phyloP scores from a whole-genome alignment of 768 basidiomycete genomes.

The Pulveroboletus sp. region DNA sequence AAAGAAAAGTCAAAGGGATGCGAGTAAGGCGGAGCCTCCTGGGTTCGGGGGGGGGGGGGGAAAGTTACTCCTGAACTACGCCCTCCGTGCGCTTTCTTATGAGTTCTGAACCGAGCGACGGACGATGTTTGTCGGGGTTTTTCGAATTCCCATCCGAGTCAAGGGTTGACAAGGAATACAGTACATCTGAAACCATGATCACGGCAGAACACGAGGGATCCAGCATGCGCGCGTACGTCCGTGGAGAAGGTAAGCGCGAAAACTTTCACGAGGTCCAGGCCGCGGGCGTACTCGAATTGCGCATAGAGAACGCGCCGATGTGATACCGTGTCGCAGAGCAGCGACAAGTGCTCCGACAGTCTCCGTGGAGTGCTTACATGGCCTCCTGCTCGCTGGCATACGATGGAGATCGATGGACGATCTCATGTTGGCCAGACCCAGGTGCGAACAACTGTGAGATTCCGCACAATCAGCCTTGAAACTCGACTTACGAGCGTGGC shows the following conservation, averaged over 20 bases:
- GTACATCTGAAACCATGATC: not conserved
- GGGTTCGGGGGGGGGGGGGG: not conserved
- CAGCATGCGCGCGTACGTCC: conserved; percentile 9
- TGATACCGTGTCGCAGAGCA: not conserved
- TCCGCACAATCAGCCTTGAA: not conserved
- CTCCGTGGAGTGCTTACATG: not conserved
- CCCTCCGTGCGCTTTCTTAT: not conserved
- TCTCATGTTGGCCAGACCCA: too few species aligned
- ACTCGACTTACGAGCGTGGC: too few species aligned
- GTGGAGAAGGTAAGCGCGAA: not conserved
- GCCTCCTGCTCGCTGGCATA: too few species aligned
- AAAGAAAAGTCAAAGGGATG: not conserved
- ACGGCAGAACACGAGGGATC: conserved; percentile 9
- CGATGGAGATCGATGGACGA: too few species aligned
- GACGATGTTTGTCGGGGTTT: not conserved
- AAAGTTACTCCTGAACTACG: not conserved
- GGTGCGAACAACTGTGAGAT: not conserved
- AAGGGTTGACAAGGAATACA: not conserved
- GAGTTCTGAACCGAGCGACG: not conserved
- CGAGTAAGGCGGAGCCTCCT: not conserved
- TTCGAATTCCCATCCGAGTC: not conserved
- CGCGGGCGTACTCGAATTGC: not conserved
- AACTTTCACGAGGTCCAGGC: not conserved
- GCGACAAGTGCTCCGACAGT: not conserved
- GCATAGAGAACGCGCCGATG: not conserved